Base-by-base conservation (phyloP, 2,329 filamentous ascomycete genomes). In the Aspergillus eucalypticola region DNA sequence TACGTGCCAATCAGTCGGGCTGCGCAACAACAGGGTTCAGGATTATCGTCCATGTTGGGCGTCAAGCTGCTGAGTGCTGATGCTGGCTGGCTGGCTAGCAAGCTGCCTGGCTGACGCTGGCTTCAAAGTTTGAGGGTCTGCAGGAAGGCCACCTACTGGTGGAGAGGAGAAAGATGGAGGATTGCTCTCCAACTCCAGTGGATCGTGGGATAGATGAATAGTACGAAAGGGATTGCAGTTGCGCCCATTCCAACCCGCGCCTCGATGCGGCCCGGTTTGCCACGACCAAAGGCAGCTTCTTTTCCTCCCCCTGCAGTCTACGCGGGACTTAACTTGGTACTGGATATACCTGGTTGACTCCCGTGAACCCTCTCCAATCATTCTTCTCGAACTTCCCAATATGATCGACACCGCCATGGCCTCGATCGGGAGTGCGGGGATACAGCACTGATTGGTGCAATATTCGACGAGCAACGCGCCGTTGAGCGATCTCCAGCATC, bases 351-450 rank as follows among this genome's bases (percentile, higher is more conserved):
- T 35, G 11, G 32, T 35, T 35, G 32, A 35, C 32, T 35, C 32
- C 32, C 32, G 32, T 13, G 11, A 11, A 15, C 15, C 32, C 32
- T 35, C 32, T 35, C 32, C 32, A 35, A 35, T 35, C 32, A 35
- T 5, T 6, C 32, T 35, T 35, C 27, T n/a, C 15, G 29, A 38
- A 27, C 19, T 13, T 21, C 50, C 21, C 17, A 44, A 44, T 21
- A 21, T 59, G 71, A 73, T 72, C 67, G 65, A 66, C 70, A 69
- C 50, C 63, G 58, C 59, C 64, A 64, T 68, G 65, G 66, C 61
- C 67, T 68, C 41, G 60, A 63, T 63, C 51, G 57, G 65, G 64
- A 61, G 66, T 64, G 63, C 63, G 67, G 69, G 64, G 65, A 62
- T 63, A 49, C 27, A 6, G 15, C 50, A 52, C 32, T 67, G 62